Conservation (phyloP, 495 filamentous ascomycete genomes). For the Neurospora tetrasperma region DNA sequence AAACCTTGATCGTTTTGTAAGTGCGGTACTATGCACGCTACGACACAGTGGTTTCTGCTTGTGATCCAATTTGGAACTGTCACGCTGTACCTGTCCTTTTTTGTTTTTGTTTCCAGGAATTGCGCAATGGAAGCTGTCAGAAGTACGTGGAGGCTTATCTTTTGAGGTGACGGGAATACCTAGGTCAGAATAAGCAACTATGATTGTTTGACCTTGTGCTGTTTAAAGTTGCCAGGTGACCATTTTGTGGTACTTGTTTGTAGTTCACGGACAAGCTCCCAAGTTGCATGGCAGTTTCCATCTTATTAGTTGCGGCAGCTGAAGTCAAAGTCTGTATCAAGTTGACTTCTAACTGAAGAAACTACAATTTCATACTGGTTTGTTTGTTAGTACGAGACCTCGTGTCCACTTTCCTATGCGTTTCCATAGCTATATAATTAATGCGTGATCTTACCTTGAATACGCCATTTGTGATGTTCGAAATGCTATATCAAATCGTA, state of each 20-base stretch:
- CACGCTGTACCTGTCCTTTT: background rate
- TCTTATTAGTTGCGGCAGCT: background rate
- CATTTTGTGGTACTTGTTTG: too few species aligned
- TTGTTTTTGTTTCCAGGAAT: background rate
- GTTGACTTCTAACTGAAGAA: too few species aligned
- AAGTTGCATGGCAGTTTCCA: background rate
- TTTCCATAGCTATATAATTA: too few species aligned
- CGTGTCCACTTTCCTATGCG: too few species aligned
- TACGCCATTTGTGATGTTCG: too few species aligned
- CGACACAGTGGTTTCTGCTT: background rate
- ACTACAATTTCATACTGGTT: too few species aligned
- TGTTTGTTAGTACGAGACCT: too few species aligned
- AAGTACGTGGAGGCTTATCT: background rate
- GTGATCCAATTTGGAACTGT: background rate
- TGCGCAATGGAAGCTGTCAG: background rate
- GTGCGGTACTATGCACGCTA: background rate
- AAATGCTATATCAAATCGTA: too few species aligned
- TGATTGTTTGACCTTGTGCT: background rate
- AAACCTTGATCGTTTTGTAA: background rate
- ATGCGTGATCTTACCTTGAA: too few species aligned
- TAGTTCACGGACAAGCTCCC: too few species aligned
- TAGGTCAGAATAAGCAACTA: background rate
- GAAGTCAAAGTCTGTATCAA: background rate
- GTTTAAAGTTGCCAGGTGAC: too few species aligned
- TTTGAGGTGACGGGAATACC: background rate